These are phyloP conservation scores for Epichloe aotearoae DNA, from an alignment of 2,329 filamentous ascomycete genomes.

Conservation along the genomic window DNA sequence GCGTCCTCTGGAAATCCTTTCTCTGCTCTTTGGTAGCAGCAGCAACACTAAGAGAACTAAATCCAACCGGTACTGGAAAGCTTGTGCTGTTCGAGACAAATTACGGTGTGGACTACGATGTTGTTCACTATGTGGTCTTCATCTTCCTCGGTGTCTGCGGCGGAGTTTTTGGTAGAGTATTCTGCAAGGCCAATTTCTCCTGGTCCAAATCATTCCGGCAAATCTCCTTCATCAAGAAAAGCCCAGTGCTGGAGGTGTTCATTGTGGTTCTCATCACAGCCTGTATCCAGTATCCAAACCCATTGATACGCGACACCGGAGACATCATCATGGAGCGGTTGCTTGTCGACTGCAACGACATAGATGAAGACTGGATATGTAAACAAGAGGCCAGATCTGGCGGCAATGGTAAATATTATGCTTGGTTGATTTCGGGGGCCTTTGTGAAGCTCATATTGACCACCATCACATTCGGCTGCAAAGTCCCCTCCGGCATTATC, in stretches of 20 bases:
- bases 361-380: constrained; percentile 33
- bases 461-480: constrained; percentile 45
- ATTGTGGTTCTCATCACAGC: constrained; percentile 40
- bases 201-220: constrained; percentile 43
- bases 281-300: constrained; percentile 42
- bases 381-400: constrained; percentile 27
- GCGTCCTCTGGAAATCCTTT: constrained; percentile 42
- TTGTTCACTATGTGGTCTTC: constrained; percentile 43
- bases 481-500: constrained; percentile 47
- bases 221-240: constrained; percentile 35
- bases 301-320: constrained; percentile 38
- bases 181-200: constrained; percentile 43
- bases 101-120: constrained; percentile 41
- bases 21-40: constrained; percentile 43
- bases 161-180: constrained; percentile 45
- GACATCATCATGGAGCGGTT: constrained; percentile 43
- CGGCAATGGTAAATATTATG: constrained; percentile 29
- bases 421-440: constrained; percentile 40
- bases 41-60: constrained; percentile 41
- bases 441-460: constrained; percentile 41
- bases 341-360: constrained; percentile 37
- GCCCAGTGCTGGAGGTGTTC: constrained; percentile 42
- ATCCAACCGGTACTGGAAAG: constrained; percentile 46
- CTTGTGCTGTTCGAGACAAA: constrained; percentile 47
- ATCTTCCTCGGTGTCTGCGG: constrained; percentile 40